A percentile compares a stretch with the other conserved stretches of the same genome.
phyloP scores from a whole-genome alignment of 2,329 filamentous ascomycete species.

The Metarhizium brunneum region DNA sequence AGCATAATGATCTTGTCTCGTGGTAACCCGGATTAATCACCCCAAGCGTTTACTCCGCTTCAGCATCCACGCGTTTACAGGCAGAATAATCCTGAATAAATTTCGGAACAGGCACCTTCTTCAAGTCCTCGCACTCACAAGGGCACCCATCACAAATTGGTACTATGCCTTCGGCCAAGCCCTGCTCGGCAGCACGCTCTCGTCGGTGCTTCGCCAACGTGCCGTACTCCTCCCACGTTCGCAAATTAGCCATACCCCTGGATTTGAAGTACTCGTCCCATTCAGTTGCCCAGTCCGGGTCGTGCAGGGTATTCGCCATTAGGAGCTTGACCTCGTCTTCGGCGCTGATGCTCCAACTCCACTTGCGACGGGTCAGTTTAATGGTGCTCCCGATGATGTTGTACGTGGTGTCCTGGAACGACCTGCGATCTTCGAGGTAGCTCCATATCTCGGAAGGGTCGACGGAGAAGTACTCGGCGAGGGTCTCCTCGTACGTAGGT shows the following conservation, averaged over 20 bases:
- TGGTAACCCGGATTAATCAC: neutral
- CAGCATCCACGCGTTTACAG: neutral
- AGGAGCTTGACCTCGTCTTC: conserved; percentile 11
- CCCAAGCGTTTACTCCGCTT: neutral
- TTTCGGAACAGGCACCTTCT: neutral
- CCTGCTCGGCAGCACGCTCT: conserved; percentile 5
- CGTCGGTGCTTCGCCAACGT: conserved; percentile 14
- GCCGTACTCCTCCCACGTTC: conserved; percentile 17
- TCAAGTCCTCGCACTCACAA: conserved; percentile 8
- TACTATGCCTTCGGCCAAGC: conserved; percentile 1
- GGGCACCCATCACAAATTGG: conserved; percentile 7
- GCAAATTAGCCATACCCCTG: conserved; percentile 11
- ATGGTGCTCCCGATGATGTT: conserved; percentile 10
- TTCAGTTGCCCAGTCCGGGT: conserved; percentile 10
- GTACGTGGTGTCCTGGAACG: conserved; percentile 5
- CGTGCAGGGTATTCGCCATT: conserved; percentile 13
- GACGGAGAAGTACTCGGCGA: conserved; percentile 7
- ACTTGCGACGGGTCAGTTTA: conserved; percentile 9
- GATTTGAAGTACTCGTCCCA: conserved; percentile 17
- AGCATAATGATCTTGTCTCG: neutral
- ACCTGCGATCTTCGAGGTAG: conserved; percentile 5
- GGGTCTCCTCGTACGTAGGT: neutral
- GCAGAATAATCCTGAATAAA: conserved; percentile 1
- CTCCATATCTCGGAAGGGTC: conserved; percentile 6
- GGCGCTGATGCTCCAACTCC: conserved; percentile 8